Evolutionary conservation across 2,329 filamentous ascomycete species (phyloP).

Genomic region (Didymella pinodella): DNA sequence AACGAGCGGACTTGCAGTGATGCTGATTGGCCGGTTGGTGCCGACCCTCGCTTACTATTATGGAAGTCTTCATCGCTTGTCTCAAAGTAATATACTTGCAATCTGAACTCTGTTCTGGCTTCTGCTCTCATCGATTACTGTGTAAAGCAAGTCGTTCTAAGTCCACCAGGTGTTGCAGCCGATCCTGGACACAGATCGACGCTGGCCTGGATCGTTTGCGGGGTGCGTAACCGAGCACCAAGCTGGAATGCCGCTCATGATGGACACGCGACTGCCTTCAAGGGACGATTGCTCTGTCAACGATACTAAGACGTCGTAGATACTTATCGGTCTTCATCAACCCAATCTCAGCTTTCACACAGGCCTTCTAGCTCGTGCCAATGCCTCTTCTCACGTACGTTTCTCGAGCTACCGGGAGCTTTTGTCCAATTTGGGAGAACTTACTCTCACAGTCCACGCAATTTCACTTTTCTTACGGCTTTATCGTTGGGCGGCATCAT

Average conservation of each 20-base stretch:
- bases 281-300: constrained; percentile 14
- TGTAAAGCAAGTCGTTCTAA: not conserved
- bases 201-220: constrained; percentile 18
- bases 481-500: constrained; percentile 44
- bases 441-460: constrained; percentile 43
- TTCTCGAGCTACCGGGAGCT: not conserved
- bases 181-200: not conserved
- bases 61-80: not conserved
- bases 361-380: constrained; percentile 2
- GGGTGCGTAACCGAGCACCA: constrained; percentile 10
- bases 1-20: constrained; percentile 14
- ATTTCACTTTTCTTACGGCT: constrained; percentile 41
- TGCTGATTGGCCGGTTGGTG: constrained; percentile 11
- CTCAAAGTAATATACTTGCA: not conserved
- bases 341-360: not conserved
- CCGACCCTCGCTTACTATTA: not conserved
- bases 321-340: not conserved
- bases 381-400: constrained; percentile 48
- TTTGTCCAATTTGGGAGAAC: constrained; percentile 20
- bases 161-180: not conserved
- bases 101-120: not conserved
- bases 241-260: constrained; percentile 6
- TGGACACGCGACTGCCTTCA: constrained; percentile 31
- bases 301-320: not conserved
- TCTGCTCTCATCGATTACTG: not conserved